Evolutionary conservation across 176 grass and related monocot species (phyloP), one percentile per base, ranked within the genome.

Genomic region (Bonia amplexicaulis): DNA sequence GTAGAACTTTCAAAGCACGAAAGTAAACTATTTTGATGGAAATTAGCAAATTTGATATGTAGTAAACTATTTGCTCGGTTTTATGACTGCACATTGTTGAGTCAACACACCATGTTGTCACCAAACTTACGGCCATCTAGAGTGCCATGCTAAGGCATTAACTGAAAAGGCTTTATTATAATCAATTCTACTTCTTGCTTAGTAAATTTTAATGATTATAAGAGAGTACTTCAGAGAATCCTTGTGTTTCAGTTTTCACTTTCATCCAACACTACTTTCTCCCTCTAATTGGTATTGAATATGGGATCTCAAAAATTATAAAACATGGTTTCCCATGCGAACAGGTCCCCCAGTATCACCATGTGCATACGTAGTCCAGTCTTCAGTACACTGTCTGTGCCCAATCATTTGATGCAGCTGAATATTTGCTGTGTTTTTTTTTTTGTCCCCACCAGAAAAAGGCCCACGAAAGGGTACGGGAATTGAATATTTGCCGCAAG

Each of bases 371-470:
- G n/a, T 79, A 31, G 27, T 77, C 71, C 59, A 89, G 65, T 89
- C 62, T 62, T 80, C 16, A 77, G 73, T 82, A 90, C 84, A 82
- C 74, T 82, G 62, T 42, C 72, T 37, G 70, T 59, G 72, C 84
- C 76, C 80, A 90, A 87, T 87, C 89, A 87, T 90, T 87, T 87
- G 80, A 53, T 6, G 73, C 29, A 20, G 84, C 37, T 80, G 52
- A 80, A 83, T 77, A 33, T 84, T 67, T 15, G 29, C 15, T 26
- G 17, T 60, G 37, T n/a, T 80, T 77, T 66, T 45, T 47, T 35
- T 66, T 49, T 73, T 68, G 76, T 51, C 61, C 60, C 19, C 16
- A 12, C 66, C 79, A 83, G 66, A n/a, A 52, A 77, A 90, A 83
- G 73, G 58, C 26, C 79, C 79, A 73, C 66, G 49, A 58, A 82